These are phyloP conservation scores for Phytophthora tentaculata DNA, from an alignment of 352 stramenopile species.

Conservation along the genomic window DNA sequence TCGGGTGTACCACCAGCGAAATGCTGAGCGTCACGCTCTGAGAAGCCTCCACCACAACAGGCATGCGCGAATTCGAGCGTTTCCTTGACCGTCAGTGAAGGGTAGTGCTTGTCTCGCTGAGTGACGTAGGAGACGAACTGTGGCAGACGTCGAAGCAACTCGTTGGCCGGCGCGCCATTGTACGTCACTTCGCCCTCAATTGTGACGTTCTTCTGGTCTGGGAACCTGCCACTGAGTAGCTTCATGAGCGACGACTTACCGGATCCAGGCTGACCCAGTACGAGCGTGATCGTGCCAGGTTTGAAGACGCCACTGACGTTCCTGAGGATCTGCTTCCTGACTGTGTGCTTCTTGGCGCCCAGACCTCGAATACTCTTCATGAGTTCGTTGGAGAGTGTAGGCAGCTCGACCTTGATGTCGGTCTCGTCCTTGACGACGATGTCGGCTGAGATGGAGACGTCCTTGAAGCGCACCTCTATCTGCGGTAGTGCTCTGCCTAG, in stretches of 20 bases:
- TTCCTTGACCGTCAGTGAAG: slow-evolving; percentile 41
- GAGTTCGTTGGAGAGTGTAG: slow-evolving; percentile 31
- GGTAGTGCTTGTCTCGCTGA: slow-evolving; percentile 49
- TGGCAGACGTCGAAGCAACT: slow-evolving; percentile 22
- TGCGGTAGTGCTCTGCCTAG: too few relatives aligned
- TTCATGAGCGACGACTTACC: slow-evolving; percentile 42
- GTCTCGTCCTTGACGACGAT: slow-evolving; percentile 31
- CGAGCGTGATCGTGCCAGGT: too few relatives aligned
- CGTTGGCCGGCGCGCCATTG: slow-evolving; percentile 33
- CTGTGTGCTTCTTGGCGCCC: slow-evolving; percentile 33
- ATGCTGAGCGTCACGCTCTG: too few relatives aligned
- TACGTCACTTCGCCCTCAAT: slow-evolving; percentile 49
- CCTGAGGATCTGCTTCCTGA: slow-evolving; percentile 41
- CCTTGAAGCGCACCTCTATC: too few relatives aligned
- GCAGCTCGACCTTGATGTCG: slow-evolving; percentile 26
- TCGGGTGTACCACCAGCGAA: too few relatives aligned
- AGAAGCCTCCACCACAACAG: too few relatives aligned
- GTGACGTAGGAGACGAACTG: slow-evolving; percentile 51
- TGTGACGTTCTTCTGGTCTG: slow-evolving; percentile 35
- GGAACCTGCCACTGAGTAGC: slow-evolving; percentile 49
- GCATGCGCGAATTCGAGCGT: too few relatives aligned
- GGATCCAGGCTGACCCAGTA: too few relatives aligned
- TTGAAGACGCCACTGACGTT: too few relatives aligned
- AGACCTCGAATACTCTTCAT: slow-evolving; percentile 27
- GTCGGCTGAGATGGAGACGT: slow-evolving; percentile 8